Base-by-base conservation (phyloP, 768 basidiomycete species). In the Pleurotus salmoneostramineus region DNA sequence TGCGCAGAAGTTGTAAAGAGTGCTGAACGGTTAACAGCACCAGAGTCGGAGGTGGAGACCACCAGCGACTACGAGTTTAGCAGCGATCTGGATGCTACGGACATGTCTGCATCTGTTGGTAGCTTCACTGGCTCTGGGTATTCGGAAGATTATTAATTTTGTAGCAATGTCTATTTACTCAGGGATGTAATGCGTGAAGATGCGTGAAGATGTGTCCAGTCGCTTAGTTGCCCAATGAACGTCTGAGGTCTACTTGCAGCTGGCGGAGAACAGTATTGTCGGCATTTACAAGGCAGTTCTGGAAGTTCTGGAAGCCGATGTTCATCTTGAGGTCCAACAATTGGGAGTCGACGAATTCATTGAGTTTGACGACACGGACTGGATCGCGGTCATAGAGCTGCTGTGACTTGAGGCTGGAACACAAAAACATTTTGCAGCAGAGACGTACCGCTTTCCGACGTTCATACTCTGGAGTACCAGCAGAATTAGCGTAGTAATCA, bases 201-300 rank as follows among this genome's bases (percentile, higher is more conserved):
- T 37, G 31, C n/a, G 15, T 14, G n/a, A 56, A 12, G 36, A 45
- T 32, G 44, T 15, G 21, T 27, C 21, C 21, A 27, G 21, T 32
- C 11, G 15, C 17, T 12, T 27, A 46, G 54, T 48, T 36, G 49
- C 50, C 40, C 31, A 15, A 71, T 48, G 60, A 61, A 40, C 66
- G 67, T 42, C 69, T 58, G 42, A 88, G 68, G 64, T 80, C 83
- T 36, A 73, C 74, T 63, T 83, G 80, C 50, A 93, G 82, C 66
- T 92, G 90, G 61, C 83, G 77, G 12, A 93, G 74, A n/a, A 94
- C 82, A 1, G 81, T 75, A 3, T 88, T 83, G 66, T 95, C 93
- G 14, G 88, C 82, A 61, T 83, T 82, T 6, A 74, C 71, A 11
- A 94, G 74, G 65, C 86, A 91, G 8, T 68, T 70, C 57, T 88